phyloP scores from a whole-genome alignment of 495 filamentous ascomycete genomes.

The Xylaria sp. region DNA sequence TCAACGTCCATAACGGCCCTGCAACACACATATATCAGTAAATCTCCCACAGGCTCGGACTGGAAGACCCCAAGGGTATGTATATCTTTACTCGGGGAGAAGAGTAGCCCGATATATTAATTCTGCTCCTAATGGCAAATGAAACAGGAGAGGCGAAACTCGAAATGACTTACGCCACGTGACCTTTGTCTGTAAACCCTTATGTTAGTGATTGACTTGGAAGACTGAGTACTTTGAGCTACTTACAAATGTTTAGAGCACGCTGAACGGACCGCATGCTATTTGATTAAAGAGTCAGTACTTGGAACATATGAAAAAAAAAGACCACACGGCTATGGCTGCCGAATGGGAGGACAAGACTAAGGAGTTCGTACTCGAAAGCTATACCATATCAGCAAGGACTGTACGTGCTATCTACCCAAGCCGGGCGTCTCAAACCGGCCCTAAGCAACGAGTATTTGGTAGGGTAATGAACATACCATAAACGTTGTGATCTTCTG shows the following conservation, averaged over 20 bases:
- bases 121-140: background rate
- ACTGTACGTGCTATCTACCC: background rate
- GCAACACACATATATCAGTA: slow-evolving; percentile 3
- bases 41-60: background rate
- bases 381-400: slow-evolving; percentile 11
- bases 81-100: no score
- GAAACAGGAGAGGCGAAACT: background rate
- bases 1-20: slow-evolving; percentile 93
- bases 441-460: background rate
- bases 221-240: background rate
- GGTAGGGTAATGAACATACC: slow-evolving; percentile 28
- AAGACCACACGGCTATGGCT: background rate
- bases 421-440: background rate
- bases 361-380: slow-evolving; percentile 24
- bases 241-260: slow-evolving; percentile 28
- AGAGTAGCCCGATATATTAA: background rate
- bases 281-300: slow-evolving; percentile 20
- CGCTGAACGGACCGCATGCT: slow-evolving; percentile 34
- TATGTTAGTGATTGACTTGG: slow-evolving; percentile 13
- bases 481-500: slow-evolving; percentile 65
- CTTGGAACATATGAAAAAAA: background rate
- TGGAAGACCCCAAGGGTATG: background rate
- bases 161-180: slow-evolving; percentile 66
- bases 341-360: background rate
- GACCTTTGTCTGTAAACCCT: slow-evolving; percentile 69